Evolutionary conservation across 78 protist species (phyloP).

Genomic region (Anaeramoeba ignava): DNA sequence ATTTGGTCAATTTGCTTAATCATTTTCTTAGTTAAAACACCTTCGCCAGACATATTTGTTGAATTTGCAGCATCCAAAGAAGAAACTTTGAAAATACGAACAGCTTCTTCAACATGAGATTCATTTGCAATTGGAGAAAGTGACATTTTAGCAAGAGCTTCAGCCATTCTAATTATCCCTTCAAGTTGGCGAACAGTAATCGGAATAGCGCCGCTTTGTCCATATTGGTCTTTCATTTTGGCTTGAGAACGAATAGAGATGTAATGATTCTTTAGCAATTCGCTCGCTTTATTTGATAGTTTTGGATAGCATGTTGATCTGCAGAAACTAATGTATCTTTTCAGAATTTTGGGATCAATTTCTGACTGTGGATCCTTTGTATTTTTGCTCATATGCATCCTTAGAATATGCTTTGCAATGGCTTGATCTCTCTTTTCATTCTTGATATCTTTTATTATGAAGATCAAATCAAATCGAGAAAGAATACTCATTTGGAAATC

Average conservation of each 20-base stretch:
- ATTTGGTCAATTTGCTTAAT: neutral
- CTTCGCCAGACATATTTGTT: neutral
- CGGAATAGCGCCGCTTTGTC: slow-evolving; percentile 10
- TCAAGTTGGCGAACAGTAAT: slow-evolving; percentile 48
- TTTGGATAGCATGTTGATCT: slow-evolving; percentile 48
- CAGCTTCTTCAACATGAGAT: neutral
- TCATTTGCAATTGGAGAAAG: slow-evolving; percentile 11
- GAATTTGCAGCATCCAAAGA: neutral
- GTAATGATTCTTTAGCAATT: slow-evolving; percentile 32
- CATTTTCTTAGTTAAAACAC: neutral
- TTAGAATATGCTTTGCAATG: slow-evolving; percentile 12
- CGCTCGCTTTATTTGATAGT: slow-evolving; percentile 56
- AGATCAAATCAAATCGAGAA: slow-evolving; percentile 98
- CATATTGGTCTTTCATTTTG: neutral
- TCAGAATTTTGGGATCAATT: slow-evolving; percentile 2
- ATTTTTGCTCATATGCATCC: neutral
- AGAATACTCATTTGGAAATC: slow-evolving; percentile 86
- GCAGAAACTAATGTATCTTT: slow-evolving; percentile 56
- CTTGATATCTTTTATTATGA: slow-evolving; percentile 73
- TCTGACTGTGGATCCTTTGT: slow-evolving; percentile 12
- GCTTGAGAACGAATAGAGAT: slow-evolving; percentile 23
- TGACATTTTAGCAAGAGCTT: slow-evolving; percentile 47
- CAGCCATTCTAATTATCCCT: slow-evolving; percentile 52
- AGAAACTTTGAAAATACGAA: neutral
- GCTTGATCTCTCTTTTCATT: slow-evolving; percentile 48